Percentiles rank a stretch among this genome's conserved stretches.
Evolutionary conservation across 306 rosid species (phyloP).

Genomic region (Prunus fruticosa): DNA sequence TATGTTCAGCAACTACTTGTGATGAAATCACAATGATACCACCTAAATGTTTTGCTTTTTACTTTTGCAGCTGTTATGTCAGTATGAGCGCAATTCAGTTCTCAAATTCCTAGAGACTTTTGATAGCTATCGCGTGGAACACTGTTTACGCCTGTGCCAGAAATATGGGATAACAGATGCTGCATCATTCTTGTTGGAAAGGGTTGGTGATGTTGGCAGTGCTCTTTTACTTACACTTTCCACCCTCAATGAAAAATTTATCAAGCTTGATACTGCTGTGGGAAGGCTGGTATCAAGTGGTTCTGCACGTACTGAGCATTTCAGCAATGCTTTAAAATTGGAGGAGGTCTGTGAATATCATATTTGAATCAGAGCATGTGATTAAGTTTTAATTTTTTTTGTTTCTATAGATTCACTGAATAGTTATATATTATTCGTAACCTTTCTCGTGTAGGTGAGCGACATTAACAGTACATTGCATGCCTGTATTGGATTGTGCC

Average conservation of each 20-base stretch:
- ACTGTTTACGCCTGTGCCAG: conserved; percentile 86
- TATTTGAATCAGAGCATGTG: conserved; percentile 19
- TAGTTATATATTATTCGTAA: conserved; percentile 20
- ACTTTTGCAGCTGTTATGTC: conserved; percentile 77
- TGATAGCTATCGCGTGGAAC: conserved; percentile 92
- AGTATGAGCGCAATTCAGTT: conserved; percentile 77
- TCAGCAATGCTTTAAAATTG: conserved; percentile 40
- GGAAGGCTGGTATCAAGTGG: conserved; percentile 48
- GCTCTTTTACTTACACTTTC: conserved; percentile 89
- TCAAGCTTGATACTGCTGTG: conserved; percentile 74
- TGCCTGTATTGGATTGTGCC: conserved; percentile 91
- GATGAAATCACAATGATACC: not conserved
- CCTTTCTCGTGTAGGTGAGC: conserved; percentile 52
- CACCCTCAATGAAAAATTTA: conserved; percentile 66
- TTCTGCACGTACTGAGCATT: conserved; percentile 40
- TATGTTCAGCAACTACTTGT: not conserved
- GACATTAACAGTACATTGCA: conserved; percentile 53
- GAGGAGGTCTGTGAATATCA: conserved; percentile 62
- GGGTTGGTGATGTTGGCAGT: conserved; percentile 93
- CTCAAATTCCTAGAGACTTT: conserved; percentile 89
- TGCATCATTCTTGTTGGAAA: conserved; percentile 85
- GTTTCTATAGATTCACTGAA: conserved; percentile 17
- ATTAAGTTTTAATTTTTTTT: conserved; percentile 4
- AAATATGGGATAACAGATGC: conserved; percentile 84
- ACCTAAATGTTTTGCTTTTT: conserved; percentile 14